Evolutionary conservation across 78 protist genomes (phyloP).

Genomic region (Polysphondylium violaceum): DNA sequence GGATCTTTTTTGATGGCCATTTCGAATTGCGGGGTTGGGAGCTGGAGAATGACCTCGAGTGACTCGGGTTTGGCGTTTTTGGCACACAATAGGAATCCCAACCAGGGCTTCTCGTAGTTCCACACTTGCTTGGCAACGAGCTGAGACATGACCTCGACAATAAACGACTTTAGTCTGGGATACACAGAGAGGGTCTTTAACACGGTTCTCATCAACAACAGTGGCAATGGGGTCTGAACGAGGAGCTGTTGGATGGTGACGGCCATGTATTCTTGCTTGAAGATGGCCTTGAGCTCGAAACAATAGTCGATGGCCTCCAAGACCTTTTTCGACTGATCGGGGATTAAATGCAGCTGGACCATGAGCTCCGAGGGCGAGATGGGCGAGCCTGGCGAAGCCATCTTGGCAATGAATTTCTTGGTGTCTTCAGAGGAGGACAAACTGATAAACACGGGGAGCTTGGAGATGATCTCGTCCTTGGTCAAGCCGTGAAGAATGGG

Average conservation of each 20-base stretch:
- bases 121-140: slow-evolving; percentile 65
- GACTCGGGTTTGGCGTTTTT: slow-evolving; percentile 49
- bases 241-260: slow-evolving; percentile 62
- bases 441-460: slow-evolving; percentile 33
- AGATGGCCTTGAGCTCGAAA: slow-evolving; percentile 2
- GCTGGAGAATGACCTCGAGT: slow-evolving; percentile 26
- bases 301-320: slow-evolving; percentile 44
- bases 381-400: slow-evolving; percentile 29
- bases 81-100: slow-evolving; percentile 51
- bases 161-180: slow-evolving; percentile 33
- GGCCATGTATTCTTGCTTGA: slow-evolving; percentile 55
- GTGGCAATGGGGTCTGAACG: slow-evolving; percentile 17
- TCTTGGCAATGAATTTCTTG: slow-evolving; percentile 24
- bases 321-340: neutral
- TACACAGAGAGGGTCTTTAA: slow-evolving; percentile 21
- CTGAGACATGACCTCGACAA: slow-evolving; percentile 38
- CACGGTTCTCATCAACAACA: slow-evolving; percentile 41
- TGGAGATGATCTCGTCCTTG: slow-evolving; percentile 27
- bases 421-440: neutral
- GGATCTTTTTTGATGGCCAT: slow-evolving; percentile 46
- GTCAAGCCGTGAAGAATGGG: slow-evolving; percentile 52
- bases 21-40: slow-evolving; percentile 65
- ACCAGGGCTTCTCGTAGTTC: slow-evolving; percentile 50
- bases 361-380: slow-evolving; percentile 69
- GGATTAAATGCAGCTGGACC: slow-evolving; percentile 58